Conservation (phyloP, 768 basidiomycete species). For the Austroboletus eburneus region DNA sequence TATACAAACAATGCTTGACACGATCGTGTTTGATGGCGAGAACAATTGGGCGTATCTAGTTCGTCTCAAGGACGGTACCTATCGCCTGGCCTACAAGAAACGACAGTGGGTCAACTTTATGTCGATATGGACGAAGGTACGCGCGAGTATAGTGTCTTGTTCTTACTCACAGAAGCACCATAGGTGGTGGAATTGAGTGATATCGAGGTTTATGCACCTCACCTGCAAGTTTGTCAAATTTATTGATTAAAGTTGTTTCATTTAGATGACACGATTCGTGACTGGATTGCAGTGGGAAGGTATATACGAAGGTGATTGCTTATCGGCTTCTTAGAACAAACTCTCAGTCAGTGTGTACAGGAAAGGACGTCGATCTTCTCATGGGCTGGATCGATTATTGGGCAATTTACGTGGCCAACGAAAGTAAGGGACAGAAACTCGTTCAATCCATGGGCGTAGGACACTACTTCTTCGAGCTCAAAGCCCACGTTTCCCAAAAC, state of each 20-base stretch:
- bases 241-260: neutral
- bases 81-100: conserved; percentile 26
- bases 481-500: conserved; percentile 29
- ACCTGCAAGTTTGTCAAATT: neutral
- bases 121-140: conserved; percentile 30
- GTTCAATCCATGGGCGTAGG: conserved; percentile 26
- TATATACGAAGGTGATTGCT: conserved; percentile 21
- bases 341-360: conserved; percentile 10
- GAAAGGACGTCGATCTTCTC: conserved; percentile 24
- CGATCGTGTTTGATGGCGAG: conserved; percentile 26
- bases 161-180: conserved; percentile 3
- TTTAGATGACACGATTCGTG: conserved; percentile 24
- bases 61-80: conserved; percentile 24
- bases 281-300: conserved; percentile 26
- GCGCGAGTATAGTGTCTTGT: neutral
- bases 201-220: conserved; percentile 22
- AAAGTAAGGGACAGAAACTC: conserved; percentile 29
- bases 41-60: conserved; percentile 33
- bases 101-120: conserved; percentile 18
- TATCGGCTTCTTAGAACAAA: neutral
- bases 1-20: conserved; percentile 32
- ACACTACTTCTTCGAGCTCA: conserved; percentile 27
- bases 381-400: conserved; percentile 27
- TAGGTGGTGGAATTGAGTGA: conserved; percentile 30
- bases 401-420: conserved; percentile 20